Evolutionary conservation across 1,284 basidiomycete genomes (phyloP), one percentile per base, ranked within the genome.

Genomic region (Vanrija sp.): DNA sequence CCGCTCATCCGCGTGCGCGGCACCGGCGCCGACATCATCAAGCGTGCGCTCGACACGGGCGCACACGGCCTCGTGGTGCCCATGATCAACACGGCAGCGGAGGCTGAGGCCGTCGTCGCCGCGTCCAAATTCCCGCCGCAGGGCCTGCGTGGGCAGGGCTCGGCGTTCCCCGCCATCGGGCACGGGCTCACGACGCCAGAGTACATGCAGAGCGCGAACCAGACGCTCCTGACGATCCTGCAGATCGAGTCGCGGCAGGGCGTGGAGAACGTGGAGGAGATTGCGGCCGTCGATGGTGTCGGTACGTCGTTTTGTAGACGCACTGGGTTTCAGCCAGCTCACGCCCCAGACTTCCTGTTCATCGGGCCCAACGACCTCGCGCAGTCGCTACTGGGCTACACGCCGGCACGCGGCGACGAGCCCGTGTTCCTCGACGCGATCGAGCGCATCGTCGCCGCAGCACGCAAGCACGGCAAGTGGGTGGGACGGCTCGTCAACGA

Each of bases 361-460:
- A 69, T 72, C 59, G 70, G 70, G 23, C 70, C 70, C 6, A 72
- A 72, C 52, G 70, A 72, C 45, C 65, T 72, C 21, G 66, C 67
- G 18, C 64, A 64, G 38, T 68, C 69, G 6, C 44, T 28, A 2
- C 28, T 28, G 28, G 28, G 28, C 28, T 28, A 28, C 71, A 8
- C 63, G 4, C 71, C 71, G 10, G 66, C 71, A 5, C 49, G 54
- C 15, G 65, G 64, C 9, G 65, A 65, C 43, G 68, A 69, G 48
- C 63, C 64, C 8, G 63, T 55, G 16, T 73, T 66, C 47, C 34
- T 69, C 21, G 61, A 52, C 9, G 68, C 68, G 14, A 60, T 71
- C 16, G 65, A 69, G 15, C 63, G 60, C 54, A 65, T 73, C 39
- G 58, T 60, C 1, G 51, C 57, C 0, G 64, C 71, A 0, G 69